Base-by-base conservation (phyloP, 331 rosid genomes). In the Phaseolus coccineus region DNA sequence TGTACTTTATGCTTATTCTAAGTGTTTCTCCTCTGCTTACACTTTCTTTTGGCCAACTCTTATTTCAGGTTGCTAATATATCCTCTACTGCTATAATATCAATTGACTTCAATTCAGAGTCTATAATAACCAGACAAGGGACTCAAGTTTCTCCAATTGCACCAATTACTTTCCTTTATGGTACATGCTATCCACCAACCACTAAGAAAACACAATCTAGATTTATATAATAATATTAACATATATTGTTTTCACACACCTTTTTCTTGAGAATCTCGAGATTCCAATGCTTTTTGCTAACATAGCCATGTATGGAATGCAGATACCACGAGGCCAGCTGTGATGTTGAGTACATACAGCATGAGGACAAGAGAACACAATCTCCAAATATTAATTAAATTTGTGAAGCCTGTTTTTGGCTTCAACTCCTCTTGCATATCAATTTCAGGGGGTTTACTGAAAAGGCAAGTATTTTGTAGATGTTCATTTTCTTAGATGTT, bases 81-180 rank as follows among this genome's bases (percentile, higher is more conserved):
- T 82, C 97, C 69, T 76, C 75, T 14, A 81, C 86, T 57, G 85
- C 96, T 56, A 83, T 95, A 75, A 74, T 91, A 82, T 84, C 97
- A 22, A 88, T 87, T 71, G 70, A 81, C 64, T 82, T 92, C 80
- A 73, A 89, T 81, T 83, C 97, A 14, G 77, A 84, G 74, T 88
- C 85, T 50, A 84, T 92, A 65, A 78, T 91, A 84, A 87, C 89
- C 85, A 84, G 94, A 87, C 97, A 87, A 73, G 93, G 96, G 79
- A 92, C 90, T 85, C 90, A 76, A 74, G 89, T 90, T 87, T 85
- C 97, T 85, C 89, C 92, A 76, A 81, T 82, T 84, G 47, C 90
- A n/a, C 93, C 97, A 33, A 87, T 89, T 81, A 86, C 93, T 73
- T 95, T 95, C 82, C 90, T 92, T 66, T 91, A 85, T 62, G 98